These are phyloP conservation scores for Penicillium digitatum DNA, from an alignment of 2,329 filamentous ascomycete genomes.

Conservation along the genomic window DNA sequence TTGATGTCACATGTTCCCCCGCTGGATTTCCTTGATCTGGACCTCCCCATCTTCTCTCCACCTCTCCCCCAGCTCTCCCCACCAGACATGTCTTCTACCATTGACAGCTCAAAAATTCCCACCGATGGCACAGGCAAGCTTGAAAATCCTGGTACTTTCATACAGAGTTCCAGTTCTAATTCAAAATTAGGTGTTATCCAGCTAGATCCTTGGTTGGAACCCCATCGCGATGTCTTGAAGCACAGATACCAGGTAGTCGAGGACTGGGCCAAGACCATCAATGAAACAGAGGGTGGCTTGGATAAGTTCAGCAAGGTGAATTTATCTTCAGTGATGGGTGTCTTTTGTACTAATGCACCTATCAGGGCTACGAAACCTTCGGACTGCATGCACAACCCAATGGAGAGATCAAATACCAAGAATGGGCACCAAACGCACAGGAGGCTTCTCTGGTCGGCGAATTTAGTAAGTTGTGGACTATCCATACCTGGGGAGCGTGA, in stretches of 20 bases:
- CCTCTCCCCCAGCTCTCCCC: conserved; percentile 2
- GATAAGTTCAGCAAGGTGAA: conserved; percentile 83
- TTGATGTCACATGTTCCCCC: conserved; percentile 17
- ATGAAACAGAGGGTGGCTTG: conserved; percentile 79
- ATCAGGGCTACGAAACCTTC: conserved; percentile 76
- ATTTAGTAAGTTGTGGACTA: conserved; percentile 64
- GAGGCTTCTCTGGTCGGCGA: conserved; percentile 86
- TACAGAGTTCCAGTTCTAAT: background rate
- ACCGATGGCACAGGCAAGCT: conserved; percentile 23
- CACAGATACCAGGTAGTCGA: conserved; percentile 74
- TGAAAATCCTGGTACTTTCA: background rate
- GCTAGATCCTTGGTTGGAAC: conserved; percentile 84
- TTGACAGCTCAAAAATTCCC: conserved; percentile 7
- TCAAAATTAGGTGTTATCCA: conserved; percentile 66
- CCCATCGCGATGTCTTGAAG: conserved; percentile 74
- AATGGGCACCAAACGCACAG: conserved; percentile 91
- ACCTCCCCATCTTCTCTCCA: background rate
- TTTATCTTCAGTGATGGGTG: background rate
- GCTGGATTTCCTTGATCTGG: conserved; percentile 11
- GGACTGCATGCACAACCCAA: conserved; percentile 78
- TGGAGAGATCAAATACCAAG: conserved; percentile 83
- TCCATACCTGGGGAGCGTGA: conserved; percentile 9
- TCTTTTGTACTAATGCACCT: conserved; percentile 2
- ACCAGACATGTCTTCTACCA: conserved; percentile 5
- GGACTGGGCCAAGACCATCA: conserved; percentile 79